Percentiles rank a stretch among this genome's conserved stretches.
These are phyloP conservation scores for Sporothrix luriei DNA, from an alignment of 2,329 filamentous ascomycete species.

Conservation along the genomic window DNA sequence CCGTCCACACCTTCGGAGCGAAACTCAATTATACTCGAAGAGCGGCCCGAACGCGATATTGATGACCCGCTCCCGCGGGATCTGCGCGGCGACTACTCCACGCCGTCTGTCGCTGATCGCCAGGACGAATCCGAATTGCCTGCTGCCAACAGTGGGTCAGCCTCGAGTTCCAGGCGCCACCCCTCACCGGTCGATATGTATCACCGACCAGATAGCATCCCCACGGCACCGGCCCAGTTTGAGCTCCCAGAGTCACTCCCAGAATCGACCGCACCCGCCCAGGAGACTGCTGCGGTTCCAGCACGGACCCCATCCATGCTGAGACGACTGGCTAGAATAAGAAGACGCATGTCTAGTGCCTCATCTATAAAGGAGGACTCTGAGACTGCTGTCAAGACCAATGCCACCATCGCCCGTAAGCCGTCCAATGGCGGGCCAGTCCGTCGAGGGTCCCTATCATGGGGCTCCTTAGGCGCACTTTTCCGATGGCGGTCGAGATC, in stretches of 20 bases:
- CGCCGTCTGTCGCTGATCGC: conserved; percentile 16
- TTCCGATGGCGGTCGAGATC: conserved; percentile 70
- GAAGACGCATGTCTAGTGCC: conserved; percentile 51
- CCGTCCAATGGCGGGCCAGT: conserved; percentile 58
- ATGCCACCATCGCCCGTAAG: conserved; percentile 45
- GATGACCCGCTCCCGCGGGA: conserved; percentile 18
- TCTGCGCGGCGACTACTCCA: neutral
- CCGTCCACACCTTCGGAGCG: neutral
- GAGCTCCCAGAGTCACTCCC: conserved; percentile 1
- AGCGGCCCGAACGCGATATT: conserved; percentile 10
- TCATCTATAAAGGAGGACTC: conserved; percentile 22
- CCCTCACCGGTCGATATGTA: conserved; percentile 43
- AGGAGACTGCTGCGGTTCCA: conserved; percentile 27
- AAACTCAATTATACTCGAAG: neutral
- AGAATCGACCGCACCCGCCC: conserved; percentile 31
- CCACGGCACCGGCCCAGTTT: conserved; percentile 38
- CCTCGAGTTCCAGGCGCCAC: conserved; percentile 23
- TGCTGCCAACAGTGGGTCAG: neutral
- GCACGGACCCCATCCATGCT: conserved; percentile 32
- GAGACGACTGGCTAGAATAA: conserved; percentile 28
- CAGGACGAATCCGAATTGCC: neutral
- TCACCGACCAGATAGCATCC: conserved; percentile 55
- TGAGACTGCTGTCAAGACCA: neutral
- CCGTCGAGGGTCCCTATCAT: conserved; percentile 51
- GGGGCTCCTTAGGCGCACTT: conserved; percentile 61